A percentile compares a stretch with the other conserved stretches of the same genome.
Evolutionary conservation across 2,329 filamentous ascomycete species (phyloP).

Genomic region (Botrytis medusae): DNA sequence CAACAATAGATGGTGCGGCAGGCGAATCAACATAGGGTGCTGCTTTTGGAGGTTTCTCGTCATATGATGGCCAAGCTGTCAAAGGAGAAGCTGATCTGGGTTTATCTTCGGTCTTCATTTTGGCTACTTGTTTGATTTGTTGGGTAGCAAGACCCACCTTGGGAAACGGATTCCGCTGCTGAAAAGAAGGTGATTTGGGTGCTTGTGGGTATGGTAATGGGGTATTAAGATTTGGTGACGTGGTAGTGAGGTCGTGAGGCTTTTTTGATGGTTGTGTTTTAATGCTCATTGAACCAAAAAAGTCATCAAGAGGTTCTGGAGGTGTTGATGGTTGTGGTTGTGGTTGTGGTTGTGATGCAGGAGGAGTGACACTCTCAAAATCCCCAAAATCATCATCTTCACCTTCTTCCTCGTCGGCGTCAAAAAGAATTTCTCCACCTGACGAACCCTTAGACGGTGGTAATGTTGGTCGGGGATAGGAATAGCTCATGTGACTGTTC

Average conservation of each 20-base stretch:
- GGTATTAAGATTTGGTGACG: conserved; percentile 34
- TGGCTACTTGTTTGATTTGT: conserved; percentile 38
- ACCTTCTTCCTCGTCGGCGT: conserved; percentile 43
- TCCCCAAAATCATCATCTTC: conserved; percentile 67
- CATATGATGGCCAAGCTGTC: conserved; percentile 38
- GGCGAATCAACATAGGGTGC: conserved; percentile 35
- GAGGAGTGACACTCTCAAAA: conserved; percentile 56
- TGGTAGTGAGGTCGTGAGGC: conserved; percentile 40
- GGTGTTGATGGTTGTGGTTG: conserved; percentile 24
- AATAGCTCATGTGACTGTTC: conserved; percentile 18
- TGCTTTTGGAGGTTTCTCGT: conserved; percentile 26
- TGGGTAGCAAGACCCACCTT: conserved; percentile 49
- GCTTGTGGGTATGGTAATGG: conserved; percentile 47
- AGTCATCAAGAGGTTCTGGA: conserved; percentile 38
- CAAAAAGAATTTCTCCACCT: conserved; percentile 39
- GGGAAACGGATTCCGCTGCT: conserved; percentile 54
- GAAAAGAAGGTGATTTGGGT: conserved; percentile 54
- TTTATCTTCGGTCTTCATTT: conserved; percentile 39
- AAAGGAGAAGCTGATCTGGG: conserved; percentile 38
- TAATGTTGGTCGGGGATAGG: neutral
- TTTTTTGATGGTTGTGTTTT: conserved; percentile 38
- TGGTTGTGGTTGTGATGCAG: conserved; percentile 27
- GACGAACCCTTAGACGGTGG: conserved; percentile 26
- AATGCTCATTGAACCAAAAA: conserved; percentile 35
- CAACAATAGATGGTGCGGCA: conserved; percentile 30